Percentiles rank a stretch among this genome's conserved stretches.
These are phyloP conservation scores for Tylopilus sp. DNA, from an alignment of 1,284 basidiomycete species.

Conservation along the genomic window DNA sequence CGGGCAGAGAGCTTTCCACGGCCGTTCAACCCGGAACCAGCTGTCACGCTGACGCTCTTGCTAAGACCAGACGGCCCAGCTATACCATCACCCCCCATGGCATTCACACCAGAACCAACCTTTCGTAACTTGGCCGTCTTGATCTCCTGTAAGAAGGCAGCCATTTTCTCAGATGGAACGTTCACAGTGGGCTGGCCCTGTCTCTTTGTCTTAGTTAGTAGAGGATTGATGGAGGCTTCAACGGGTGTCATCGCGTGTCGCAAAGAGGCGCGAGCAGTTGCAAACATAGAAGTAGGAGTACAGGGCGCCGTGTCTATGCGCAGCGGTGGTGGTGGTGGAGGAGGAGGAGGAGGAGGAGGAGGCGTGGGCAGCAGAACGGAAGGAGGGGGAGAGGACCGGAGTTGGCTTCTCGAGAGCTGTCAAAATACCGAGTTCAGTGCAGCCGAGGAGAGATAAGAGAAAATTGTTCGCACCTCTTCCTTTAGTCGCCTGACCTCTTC, in stretches of 20 bases:
- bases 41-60: constrained; percentile 26
- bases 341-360: constrained; percentile 49
- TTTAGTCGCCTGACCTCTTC: constrained; percentile 59
- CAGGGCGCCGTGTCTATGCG: constrained; percentile 30
- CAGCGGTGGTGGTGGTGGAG: constrained; percentile 37
- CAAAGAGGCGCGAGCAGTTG: constrained; percentile 57
- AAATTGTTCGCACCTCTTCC: constrained; percentile 49
- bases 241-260: constrained; percentile 54
- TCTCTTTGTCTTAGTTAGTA: constrained; percentile 28
- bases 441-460: not conserved
- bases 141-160: constrained; percentile 72
- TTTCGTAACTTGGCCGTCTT: constrained; percentile 66
- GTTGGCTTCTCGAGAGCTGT: constrained; percentile 45
- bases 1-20: constrained; percentile 14
- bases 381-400: constrained; percentile 18
- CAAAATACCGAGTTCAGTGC: constrained; percentile 2
- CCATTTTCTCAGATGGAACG: constrained; percentile 73
- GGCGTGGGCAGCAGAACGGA: constrained; percentile 20
- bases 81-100: constrained; percentile 21
- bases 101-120: constrained; percentile 30
- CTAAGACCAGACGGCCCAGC: constrained; percentile 30
- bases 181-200: constrained; percentile 64
- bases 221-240: constrained; percentile 59
- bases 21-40: not conserved
- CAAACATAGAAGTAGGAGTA: constrained; percentile 44